Conservation (phyloP, 306 rosid species). For the Acacia confusa region DNA sequence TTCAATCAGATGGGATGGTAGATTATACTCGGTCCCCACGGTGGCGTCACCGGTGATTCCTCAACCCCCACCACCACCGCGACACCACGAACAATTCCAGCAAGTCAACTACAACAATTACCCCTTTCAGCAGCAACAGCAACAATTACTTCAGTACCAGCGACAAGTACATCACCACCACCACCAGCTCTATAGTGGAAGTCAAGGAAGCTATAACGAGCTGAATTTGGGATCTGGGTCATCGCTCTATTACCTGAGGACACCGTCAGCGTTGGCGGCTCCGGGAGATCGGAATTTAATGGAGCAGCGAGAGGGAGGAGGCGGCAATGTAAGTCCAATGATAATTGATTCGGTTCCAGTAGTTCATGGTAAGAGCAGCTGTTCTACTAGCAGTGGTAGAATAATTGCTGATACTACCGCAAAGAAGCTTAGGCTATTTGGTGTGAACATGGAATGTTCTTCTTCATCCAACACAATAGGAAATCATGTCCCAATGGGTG, state of each 20-base stretch:
- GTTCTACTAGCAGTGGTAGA: not conserved
- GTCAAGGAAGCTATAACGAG: not conserved
- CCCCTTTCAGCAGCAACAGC: conserved; percentile 34
- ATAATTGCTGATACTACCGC: not conserved
- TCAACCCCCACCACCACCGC: not conserved
- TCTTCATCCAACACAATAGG: not conserved
- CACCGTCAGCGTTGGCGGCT: conserved; percentile 31
- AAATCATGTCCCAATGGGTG: conserved; percentile 28
- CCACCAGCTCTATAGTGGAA: conserved; percentile 19
- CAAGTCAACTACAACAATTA: conserved; percentile 22
- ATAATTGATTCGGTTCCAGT: conserved; percentile 56
- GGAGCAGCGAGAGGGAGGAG: conserved; percentile 24
- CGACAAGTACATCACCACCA: conserved; percentile 18
- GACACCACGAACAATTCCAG: conserved; percentile 3
- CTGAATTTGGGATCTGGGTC: conserved; percentile 37
- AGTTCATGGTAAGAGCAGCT: conserved; percentile 17
- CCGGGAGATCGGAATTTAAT: conserved; percentile 16
- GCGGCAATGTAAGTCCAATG: conserved; percentile 33
- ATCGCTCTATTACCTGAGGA: conserved; percentile 33
- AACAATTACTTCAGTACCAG: conserved; percentile 13
- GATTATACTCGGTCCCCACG: conserved; percentile 47
- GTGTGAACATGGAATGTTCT: conserved; percentile 80
- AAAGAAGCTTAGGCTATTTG: conserved; percentile 69
- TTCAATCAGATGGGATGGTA: conserved; percentile 37
- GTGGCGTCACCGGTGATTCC: not conserved